Conservation (phyloP, 2,329 filamentous ascomycete species). For the Paraphaeosphaeria sporulosa region DNA sequence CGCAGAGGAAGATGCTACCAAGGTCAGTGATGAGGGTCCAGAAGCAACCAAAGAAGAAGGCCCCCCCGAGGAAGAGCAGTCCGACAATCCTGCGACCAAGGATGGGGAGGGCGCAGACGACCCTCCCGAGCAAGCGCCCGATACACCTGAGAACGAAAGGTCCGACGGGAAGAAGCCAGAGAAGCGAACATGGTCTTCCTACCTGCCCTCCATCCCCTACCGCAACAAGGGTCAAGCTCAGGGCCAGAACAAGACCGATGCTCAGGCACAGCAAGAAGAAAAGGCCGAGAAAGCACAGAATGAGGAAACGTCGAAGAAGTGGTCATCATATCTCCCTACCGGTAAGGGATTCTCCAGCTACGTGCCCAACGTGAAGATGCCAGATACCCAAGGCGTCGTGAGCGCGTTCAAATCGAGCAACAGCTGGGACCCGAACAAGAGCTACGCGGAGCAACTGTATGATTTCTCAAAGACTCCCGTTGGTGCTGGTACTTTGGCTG, state of each 20-base stretch:
- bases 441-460: constrained; percentile 58
- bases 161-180: constrained; percentile 22
- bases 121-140: constrained; percentile 42
- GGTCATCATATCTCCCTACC: constrained; percentile 57
- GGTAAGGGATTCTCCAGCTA: constrained; percentile 58
- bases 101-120: constrained; percentile 26
- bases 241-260: constrained; percentile 22
- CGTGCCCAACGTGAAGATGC: constrained; percentile 50
- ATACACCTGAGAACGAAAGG: constrained; percentile 33
- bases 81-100: constrained; percentile 11
- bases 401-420: constrained; percentile 56
- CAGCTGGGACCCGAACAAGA: constrained; percentile 56
- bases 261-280: constrained; percentile 30
- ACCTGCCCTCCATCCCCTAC: constrained; percentile 50
- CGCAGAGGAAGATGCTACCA: constrained; percentile 13
- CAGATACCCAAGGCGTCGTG: constrained; percentile 50
- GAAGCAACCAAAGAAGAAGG: constrained; percentile 15
- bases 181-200: constrained; percentile 49
- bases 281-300: constrained; percentile 43
- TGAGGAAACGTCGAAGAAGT: constrained; percentile 50
- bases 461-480: constrained; percentile 61
- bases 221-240: constrained; percentile 34
- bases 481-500: constrained; percentile 55
- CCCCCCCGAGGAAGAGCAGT: constrained; percentile 8
- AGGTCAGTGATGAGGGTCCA: constrained; percentile 10